A percentile compares a stretch with the other conserved stretches of the same genome.
These are phyloP conservation scores for Coemansia sp. DNA, from an alignment of 192 early-diverging fungal genomes.

Conservation along the genomic window DNA sequence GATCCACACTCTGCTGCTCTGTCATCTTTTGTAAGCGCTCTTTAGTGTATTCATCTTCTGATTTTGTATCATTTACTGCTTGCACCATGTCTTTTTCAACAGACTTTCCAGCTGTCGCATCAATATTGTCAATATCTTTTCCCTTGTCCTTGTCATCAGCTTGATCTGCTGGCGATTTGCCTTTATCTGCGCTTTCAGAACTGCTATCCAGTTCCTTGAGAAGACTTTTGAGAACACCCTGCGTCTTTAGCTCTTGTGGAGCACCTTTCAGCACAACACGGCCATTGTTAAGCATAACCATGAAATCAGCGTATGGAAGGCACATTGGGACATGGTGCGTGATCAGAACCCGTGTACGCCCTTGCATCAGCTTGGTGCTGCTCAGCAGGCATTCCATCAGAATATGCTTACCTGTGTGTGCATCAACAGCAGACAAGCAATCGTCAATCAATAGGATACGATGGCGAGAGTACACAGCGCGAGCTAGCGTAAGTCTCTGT, in stretches of 20 bases:
- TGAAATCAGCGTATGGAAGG: too few species aligned
- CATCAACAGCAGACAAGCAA: slow-evolving; percentile 89
- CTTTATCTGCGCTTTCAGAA: neutral
- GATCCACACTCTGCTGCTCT: slow-evolving; percentile 36
- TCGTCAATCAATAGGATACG: slow-evolving; percentile 75
- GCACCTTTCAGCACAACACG: too few species aligned
- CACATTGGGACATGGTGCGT: slow-evolving; percentile 80
- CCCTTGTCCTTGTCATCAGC: slow-evolving; percentile 37
- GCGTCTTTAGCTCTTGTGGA: slow-evolving; percentile 48
- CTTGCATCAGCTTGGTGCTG: slow-evolving; percentile 67
- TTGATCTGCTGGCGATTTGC: slow-evolving; percentile 18
- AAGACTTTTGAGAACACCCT: slow-evolving; percentile 44
- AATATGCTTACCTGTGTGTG: slow-evolving; percentile 90
- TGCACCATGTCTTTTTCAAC: neutral
- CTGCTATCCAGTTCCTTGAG: slow-evolving; percentile 4
- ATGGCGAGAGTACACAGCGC: slow-evolving; percentile 71
- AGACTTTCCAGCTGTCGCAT: neutral
- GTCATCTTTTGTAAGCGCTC: slow-evolving; percentile 25
- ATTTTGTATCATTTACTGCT: too few species aligned
- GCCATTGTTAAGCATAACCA: too few species aligned
- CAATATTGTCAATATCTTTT: too few species aligned
- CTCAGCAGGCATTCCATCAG: too few species aligned
- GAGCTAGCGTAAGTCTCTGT: slow-evolving; percentile 82
- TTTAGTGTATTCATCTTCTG: slow-evolving; percentile 27
- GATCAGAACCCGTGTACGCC: slow-evolving; percentile 81